Conservation (phyloP, 164 flowering plant species). For the Macadamia tetraphylla region DNA sequence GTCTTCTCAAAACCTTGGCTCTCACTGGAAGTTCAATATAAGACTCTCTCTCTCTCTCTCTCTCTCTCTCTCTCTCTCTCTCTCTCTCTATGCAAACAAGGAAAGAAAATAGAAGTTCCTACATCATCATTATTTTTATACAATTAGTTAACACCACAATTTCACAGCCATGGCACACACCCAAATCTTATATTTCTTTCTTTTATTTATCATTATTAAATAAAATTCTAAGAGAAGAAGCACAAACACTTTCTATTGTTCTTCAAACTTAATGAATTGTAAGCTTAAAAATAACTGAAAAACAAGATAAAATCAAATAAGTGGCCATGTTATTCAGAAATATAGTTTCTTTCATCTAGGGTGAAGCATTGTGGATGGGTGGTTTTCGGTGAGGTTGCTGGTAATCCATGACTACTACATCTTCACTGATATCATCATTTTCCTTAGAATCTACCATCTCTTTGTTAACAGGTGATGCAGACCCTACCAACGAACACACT, state of each 20-base stretch:
- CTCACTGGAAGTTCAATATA: too few species aligned
- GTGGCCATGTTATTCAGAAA: too few species aligned
- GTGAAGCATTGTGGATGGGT: constrained; percentile 50
- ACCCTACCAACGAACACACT: constrained; percentile 24
- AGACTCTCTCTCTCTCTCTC: too few species aligned
- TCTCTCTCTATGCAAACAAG: too few species aligned
- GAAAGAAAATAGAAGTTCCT: too few species aligned
- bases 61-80: too few species aligned
- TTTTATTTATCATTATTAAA: too few species aligned
- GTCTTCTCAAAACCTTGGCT: too few species aligned
- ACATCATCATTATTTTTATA: too few species aligned
- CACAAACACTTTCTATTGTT: neutral
- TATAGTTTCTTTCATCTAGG: constrained; percentile 10
- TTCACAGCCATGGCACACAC: neutral
- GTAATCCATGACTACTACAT: constrained; percentile 43
- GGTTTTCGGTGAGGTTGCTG: constrained; percentile 52
- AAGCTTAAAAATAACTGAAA: neutral
- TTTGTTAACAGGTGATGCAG: constrained; percentile 15
- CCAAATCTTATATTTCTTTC: neutral
- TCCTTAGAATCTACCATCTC: constrained; percentile 28
- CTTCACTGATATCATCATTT: constrained; percentile 17
- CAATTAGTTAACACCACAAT: neutral
- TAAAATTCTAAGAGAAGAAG: neutral
- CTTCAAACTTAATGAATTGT: neutral
- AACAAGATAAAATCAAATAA: too few species aligned